phyloP scores from a whole-genome alignment of 257 asterid species.

The Fraxinus americana region DNA sequence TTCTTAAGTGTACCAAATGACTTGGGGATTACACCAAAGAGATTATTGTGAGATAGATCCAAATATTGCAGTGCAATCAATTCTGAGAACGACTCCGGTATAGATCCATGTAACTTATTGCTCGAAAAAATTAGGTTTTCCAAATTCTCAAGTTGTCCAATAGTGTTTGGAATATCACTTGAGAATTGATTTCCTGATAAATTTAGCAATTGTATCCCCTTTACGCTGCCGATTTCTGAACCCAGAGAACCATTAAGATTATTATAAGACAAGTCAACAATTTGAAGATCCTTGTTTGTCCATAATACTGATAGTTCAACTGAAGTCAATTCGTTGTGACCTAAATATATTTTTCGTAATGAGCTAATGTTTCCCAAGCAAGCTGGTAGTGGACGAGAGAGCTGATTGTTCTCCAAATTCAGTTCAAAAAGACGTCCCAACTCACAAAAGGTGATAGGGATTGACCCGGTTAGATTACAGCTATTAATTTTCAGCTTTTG shows the following conservation, averaged over 20 bases:
- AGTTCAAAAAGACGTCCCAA: no score
- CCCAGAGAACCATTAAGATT: conserved; percentile 20
- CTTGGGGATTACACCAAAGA: no score
- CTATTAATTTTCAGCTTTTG: no score
- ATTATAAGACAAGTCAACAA: conserved; percentile 23
- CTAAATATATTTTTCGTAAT: background rate
- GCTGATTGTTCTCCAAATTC: background rate
- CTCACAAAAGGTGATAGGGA: no score
- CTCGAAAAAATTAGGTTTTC: conserved; percentile 15
- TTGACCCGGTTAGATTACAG: no score
- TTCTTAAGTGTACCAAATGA: no score
- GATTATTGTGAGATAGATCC: conserved; percentile 8
- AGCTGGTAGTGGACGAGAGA: conserved; percentile 23
- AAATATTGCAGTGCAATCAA: conserved; percentile 5
- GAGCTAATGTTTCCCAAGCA: background rate
- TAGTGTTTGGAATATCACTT: conserved; percentile 21
- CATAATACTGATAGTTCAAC: conserved; percentile 6
- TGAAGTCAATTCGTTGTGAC: conserved; percentile 5
- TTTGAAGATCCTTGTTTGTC: background rate
- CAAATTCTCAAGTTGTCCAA: conserved; percentile 19
- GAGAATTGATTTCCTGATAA: conserved; percentile 23
- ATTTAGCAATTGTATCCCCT: background rate
- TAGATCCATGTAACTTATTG: conserved; percentile 22
- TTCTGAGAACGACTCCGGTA: conserved; percentile 19
- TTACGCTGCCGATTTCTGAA: conserved; percentile 17